Evolutionary conservation across 1,284 basidiomycete genomes (phyloP), one percentile per base, ranked within the genome.

Genomic region (Sanghuangporus weigelae): DNA sequence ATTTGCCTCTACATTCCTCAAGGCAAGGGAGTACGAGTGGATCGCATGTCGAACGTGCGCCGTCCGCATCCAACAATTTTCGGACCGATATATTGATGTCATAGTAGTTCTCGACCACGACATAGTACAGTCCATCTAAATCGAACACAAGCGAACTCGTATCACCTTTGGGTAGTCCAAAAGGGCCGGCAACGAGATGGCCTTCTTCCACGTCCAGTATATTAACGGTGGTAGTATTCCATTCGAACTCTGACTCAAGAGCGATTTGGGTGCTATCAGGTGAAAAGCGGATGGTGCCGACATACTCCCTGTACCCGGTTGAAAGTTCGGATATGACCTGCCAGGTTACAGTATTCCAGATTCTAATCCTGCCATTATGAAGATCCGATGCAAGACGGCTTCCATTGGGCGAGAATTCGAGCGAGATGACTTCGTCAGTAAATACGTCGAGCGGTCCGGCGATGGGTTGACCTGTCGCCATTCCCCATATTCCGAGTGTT

Each of bases 341-440:
- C 21, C 26, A n/a, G 36, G 7, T 35, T 36, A 5, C 7, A 31
- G 39, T 23, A 57, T 59, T 40, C 57, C 57, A 59, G 16, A 59
- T 4, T 11, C 3, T 48, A 11, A 59, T 16, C 2, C 2, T 53
- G 19, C 21, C 21, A 31, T 53, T 21, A n/a, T n/a, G n/a, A n/a
- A n/a, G n/a, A n/a, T n/a, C 61, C 26, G 61, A 62, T 11, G 42
- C 61, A 46, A 62, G 19, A 8, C 14, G 31, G 14, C 3, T 42
- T 7, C 58, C 7, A 65, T 65, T 59, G 40, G 59, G 49, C 1
- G 59, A 61, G 23, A 35, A 61, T 14, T 67, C 68, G 21, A 68
- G 65, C 26, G 64, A 40, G 61, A 60, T 66, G 31, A 72, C 61
- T 36, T 62, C 65, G 31, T 59, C 53, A 2, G 23, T 57, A 53